Evolutionary conservation across 306 rosid species (phyloP).

Genomic region (Lupinus albus): DNA sequence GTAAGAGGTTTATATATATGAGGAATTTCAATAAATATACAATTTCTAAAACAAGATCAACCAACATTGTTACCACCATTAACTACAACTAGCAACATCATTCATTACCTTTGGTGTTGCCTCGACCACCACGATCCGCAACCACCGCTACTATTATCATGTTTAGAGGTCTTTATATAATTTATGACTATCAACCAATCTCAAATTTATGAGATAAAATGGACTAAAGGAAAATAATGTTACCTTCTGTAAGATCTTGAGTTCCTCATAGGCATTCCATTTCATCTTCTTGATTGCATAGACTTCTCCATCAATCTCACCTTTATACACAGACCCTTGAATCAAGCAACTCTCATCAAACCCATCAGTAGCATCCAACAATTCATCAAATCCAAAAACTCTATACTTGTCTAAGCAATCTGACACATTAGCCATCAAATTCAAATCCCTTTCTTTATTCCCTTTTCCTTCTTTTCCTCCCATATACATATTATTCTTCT

Average conservation of each 20-base stretch:
- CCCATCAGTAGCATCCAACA: conserved; percentile 71
- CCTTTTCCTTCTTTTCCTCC: conserved; percentile 36
- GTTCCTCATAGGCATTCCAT: conserved; percentile 92
- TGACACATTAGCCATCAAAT: conserved; percentile 80
- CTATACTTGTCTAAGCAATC: conserved; percentile 93
- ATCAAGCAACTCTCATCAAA: conserved; percentile 63
- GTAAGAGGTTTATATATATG: too few species aligned
- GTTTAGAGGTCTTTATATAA: too few species aligned
- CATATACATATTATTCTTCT: neutral
- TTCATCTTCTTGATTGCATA: conserved; percentile 95
- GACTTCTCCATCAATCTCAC: conserved; percentile 56
- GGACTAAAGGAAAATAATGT: neutral
- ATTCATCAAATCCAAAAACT: conserved; percentile 68
- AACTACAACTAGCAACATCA: too few species aligned
- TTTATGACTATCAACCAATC: too few species aligned
- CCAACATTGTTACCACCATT: too few species aligned
- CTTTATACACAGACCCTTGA: conserved; percentile 85
- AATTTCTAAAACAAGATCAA: too few species aligned
- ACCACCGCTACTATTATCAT: too few species aligned
- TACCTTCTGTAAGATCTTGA: conserved; percentile 98
- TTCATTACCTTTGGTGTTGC: too few species aligned
- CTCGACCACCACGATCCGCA: too few species aligned
- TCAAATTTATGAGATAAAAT: too few species aligned
- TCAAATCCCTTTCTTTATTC: conserved; percentile 51
- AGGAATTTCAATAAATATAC: too few species aligned